Percentiles rank a stretch among this genome's conserved stretches.
Evolutionary conservation across 768 basidiomycete genomes (phyloP).

Genomic region (Dentipellis fragilis): DNA sequence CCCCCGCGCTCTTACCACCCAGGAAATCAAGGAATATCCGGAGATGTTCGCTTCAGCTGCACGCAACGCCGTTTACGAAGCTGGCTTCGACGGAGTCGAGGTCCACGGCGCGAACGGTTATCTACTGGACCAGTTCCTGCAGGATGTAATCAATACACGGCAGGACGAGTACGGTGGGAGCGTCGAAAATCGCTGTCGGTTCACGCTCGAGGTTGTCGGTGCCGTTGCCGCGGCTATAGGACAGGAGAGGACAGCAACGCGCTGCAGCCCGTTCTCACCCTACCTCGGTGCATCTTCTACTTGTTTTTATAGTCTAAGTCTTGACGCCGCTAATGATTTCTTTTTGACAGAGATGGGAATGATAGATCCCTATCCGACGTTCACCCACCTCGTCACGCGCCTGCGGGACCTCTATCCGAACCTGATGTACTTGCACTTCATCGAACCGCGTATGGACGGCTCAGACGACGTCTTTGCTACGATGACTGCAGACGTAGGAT

Average conservation of each 20-base stretch:
- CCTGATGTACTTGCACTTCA: conserved; percentile 28
- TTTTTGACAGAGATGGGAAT: conserved; percentile 9
- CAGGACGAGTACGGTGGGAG: conserved; percentile 35
- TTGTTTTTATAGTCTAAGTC: not conserved
- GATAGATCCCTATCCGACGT: conserved; percentile 17
- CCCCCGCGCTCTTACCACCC: conserved; percentile 12
- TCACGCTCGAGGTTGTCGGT: conserved; percentile 27
- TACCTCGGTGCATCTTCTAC: not conserved
- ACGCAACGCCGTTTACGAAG: conserved; percentile 19
- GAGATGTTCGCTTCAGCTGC: conserved; percentile 22
- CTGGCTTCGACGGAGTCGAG: conserved; percentile 20
- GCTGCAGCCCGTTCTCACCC: conserved; percentile 19
- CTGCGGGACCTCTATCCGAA: conserved; percentile 17
- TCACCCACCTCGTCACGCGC: conserved; percentile 16
- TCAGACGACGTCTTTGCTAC: not conserved
- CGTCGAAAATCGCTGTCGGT: conserved; percentile 32
- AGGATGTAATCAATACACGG: conserved; percentile 26
- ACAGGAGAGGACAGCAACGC: conserved; percentile 22
- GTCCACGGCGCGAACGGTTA: conserved; percentile 22
- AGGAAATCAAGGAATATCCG: conserved; percentile 15
- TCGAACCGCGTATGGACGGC: conserved; percentile 14
- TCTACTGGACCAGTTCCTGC: conserved; percentile 31
- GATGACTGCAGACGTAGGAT: not conserved
- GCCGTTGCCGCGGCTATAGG: conserved; percentile 26
- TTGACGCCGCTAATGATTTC: not conserved